These are phyloP conservation scores for Phascolomyces articulosus DNA, from an alignment of 371 early-diverging fungal species.

Conservation along the genomic window DNA sequence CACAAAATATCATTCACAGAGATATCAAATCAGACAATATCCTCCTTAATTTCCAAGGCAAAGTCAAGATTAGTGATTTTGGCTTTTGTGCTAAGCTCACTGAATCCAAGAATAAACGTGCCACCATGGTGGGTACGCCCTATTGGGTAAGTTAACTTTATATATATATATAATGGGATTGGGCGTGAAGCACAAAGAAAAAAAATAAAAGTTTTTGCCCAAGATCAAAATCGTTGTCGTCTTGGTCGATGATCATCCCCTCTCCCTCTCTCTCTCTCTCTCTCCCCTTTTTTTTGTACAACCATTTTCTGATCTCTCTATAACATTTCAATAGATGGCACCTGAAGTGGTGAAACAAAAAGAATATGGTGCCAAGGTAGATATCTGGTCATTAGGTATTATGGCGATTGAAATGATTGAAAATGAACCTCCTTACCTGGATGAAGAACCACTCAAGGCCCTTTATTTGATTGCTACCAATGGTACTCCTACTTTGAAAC, in stretches of 20 bases:
- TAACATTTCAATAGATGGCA: too few species aligned
- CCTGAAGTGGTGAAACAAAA: slow-evolving; percentile 92
- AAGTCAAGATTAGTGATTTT: slow-evolving; percentile 91
- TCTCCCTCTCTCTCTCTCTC: too few species aligned
- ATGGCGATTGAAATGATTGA: slow-evolving; percentile 98
- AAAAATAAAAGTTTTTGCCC: too few species aligned
- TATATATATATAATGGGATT: neutral
- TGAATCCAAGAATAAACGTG: slow-evolving; percentile 84
- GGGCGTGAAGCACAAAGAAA: too few species aligned
- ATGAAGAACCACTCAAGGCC: slow-evolving; percentile 94
- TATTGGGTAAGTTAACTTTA: slow-evolving; percentile 63
- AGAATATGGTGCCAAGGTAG: slow-evolving; percentile 88
- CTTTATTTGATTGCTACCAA: slow-evolving; percentile 96
- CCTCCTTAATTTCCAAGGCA: slow-evolving; percentile 81
- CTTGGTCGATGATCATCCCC: too few species aligned
- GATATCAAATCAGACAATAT: slow-evolving; percentile 98
- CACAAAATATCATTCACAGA: slow-evolving; percentile 90
- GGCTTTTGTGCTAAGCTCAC: slow-evolving; percentile 96
- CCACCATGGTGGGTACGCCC: slow-evolving; percentile 97
- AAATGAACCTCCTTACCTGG: slow-evolving; percentile 96
- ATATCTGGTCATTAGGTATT: slow-evolving; percentile 94
- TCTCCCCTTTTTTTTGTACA: too few species aligned
- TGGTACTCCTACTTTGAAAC: slow-evolving; percentile 93
- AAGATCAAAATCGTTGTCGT: too few species aligned
- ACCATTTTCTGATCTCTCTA: too few species aligned